These are phyloP conservation scores for Trypanosoma mega DNA, from an alignment of 208 protist species.

Conservation along the genomic window DNA sequence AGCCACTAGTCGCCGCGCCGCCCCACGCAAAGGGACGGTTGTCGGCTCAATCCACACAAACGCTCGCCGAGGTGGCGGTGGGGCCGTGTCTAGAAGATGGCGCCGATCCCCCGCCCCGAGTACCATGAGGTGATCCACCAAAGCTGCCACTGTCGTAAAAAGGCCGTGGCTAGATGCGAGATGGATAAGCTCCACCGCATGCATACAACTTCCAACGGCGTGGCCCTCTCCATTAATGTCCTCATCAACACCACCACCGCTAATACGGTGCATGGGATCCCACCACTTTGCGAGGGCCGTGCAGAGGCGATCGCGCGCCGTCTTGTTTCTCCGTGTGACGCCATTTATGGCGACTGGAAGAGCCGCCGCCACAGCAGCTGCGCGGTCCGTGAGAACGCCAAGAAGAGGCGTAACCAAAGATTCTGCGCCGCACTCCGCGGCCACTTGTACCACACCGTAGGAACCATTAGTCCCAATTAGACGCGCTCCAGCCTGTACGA, in stretches of 20 bases:
- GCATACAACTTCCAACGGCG: constrained; percentile 34
- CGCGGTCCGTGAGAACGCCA: constrained; percentile 24
- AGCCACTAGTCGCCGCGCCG: constrained; percentile 26
- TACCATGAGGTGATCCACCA: constrained; percentile 37
- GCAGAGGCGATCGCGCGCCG: constrained; percentile 14
- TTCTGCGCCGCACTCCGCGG: constrained; percentile 37
- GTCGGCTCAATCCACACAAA: constrained; percentile 45
- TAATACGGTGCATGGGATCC: too few species aligned
- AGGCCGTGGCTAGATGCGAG: constrained; percentile 47
- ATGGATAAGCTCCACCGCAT: constrained; percentile 67
- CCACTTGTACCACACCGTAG: constrained; percentile 51
- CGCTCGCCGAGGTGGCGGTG: constrained; percentile 34
- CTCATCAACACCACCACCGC: too few species aligned
- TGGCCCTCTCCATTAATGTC: too few species aligned
- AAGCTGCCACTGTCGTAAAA: constrained; percentile 37
- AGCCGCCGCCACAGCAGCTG: constrained; percentile 36
- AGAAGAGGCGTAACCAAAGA: constrained; percentile 49
- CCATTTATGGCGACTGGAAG: constrained; percentile 38
- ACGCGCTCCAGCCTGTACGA: constrained; percentile 40
- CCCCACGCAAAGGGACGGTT: constrained; percentile 32
- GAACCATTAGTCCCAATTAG: constrained; percentile 28
- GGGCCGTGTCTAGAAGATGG: constrained; percentile 41
- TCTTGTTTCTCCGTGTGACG: constrained; percentile 15
- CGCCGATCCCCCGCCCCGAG: constrained; percentile 36
- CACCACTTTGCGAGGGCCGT: constrained; percentile 8